phyloP scores from a whole-genome alignment of 2,329 filamentous ascomycete genomes.

The Chrysosporium queenslandicum region DNA sequence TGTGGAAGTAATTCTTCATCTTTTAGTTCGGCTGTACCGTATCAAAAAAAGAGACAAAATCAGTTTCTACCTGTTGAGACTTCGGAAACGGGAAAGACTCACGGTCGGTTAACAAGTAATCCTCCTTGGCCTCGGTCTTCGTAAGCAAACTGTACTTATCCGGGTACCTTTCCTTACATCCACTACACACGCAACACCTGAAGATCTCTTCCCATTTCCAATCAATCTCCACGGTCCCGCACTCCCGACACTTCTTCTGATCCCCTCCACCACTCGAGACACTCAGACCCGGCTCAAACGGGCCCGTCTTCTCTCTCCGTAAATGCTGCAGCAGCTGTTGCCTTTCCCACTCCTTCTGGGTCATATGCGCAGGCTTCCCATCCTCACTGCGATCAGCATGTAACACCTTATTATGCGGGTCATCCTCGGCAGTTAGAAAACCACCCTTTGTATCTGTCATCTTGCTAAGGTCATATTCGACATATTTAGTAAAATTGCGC shows the following conservation, averaged over 20 bases:
- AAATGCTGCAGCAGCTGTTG: conserved; percentile 64
- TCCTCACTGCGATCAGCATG: conserved; percentile 46
- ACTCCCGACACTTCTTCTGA: conserved; percentile 73
- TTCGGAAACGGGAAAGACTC: conserved; percentile 30
- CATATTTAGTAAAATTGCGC: conserved; percentile 82
- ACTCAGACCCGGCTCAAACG: conserved; percentile 82
- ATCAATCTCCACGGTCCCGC: conserved; percentile 75
- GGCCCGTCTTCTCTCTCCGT: conserved; percentile 62
- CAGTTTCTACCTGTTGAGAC: neutral
- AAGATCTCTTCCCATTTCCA: conserved; percentile 91
- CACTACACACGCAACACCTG: conserved; percentile 60
- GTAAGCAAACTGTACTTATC: conserved; percentile 93
- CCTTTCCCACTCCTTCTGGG: conserved; percentile 80
- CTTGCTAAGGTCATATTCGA: conserved; percentile 95
- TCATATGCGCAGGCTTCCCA: conserved; percentile 77
- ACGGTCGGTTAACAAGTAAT: conserved; percentile 91
- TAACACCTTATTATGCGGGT: conserved; percentile 75
- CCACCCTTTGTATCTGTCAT: conserved; percentile 98
- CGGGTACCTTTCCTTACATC: conserved; percentile 78
- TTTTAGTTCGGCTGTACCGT: conserved; percentile 70
- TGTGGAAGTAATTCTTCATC: conserved; percentile 80
- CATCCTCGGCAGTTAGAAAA: conserved; percentile 82
- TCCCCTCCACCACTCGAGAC: conserved; percentile 54
- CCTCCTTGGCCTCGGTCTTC: conserved; percentile 91
- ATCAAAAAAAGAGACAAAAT: neutral